Evolutionary conservation across 2,329 filamentous ascomycete genomes (phyloP).

Genomic region (Botrytis pseudocinerea): DNA sequence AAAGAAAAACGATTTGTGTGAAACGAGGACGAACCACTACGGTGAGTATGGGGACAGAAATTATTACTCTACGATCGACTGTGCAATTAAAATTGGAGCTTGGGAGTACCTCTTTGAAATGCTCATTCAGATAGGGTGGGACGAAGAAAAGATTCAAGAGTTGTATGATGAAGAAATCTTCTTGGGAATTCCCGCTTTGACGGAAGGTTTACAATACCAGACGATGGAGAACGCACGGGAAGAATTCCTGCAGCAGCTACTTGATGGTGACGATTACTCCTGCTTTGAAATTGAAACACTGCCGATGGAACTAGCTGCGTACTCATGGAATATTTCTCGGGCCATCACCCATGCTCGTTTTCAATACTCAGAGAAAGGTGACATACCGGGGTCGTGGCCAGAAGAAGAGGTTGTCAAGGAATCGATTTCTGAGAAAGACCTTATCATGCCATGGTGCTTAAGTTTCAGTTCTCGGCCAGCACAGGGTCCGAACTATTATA

Average conservation of each 20-base stretch:
- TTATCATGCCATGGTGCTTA: not conserved
- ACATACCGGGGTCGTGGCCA: not conserved
- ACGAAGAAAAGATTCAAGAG: not conserved
- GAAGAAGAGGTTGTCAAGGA: not conserved
- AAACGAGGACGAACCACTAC: no score
- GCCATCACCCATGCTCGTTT: rapidly evolving
- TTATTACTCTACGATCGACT: not conserved
- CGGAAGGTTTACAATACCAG: not conserved
- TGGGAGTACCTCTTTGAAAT: not conserved
- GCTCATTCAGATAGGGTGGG: not conserved
- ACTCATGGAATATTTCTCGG: rapidly evolving
- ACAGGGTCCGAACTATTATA: no score
- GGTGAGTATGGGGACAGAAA: no score
- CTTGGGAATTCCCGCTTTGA: rapidly evolving
- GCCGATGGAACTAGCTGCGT: rapidly evolving
- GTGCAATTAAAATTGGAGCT: rapidly evolving
- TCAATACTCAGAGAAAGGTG: rapidly evolving
- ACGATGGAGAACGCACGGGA: not conserved
- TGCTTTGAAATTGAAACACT: rapidly evolving
- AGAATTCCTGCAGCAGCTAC: not conserved
- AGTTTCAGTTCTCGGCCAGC: rapidly evolving
- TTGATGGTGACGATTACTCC: rapidly evolving
- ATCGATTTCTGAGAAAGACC: not conserved
- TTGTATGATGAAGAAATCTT: not conserved
- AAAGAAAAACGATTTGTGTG: no score